Percentiles rank a stretch among this genome's conserved stretches.
phyloP scores from a whole-genome alignment of 257 asterid species.

The Solanum virginianum region DNA sequence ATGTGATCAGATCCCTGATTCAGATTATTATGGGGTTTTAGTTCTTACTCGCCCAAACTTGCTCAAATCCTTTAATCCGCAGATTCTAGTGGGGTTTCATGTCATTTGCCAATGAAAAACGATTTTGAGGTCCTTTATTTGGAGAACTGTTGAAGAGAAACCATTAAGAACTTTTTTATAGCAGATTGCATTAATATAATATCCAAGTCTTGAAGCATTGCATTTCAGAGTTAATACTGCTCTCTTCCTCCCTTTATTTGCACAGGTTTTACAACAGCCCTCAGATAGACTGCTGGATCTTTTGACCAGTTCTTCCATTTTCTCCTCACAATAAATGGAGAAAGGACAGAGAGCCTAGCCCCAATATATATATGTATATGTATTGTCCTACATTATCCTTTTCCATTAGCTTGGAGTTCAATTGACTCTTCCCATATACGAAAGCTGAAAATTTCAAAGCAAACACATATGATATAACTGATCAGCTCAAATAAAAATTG shows the following conservation, averaged over 20 bases:
- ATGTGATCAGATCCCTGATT: neutral
- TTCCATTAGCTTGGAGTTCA: neutral
- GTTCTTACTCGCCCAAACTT: too few relatives aligned
- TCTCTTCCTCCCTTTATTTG: neutral
- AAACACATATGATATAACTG: neutral
- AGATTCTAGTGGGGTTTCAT: neutral
- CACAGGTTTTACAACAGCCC: neutral
- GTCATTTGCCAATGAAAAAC: neutral
- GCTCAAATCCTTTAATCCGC: neutral
- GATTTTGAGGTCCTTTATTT: neutral
- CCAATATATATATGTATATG: neutral
- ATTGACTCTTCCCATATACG: neutral
- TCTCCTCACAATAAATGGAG: neutral
- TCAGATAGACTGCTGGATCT: neutral
- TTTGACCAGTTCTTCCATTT: neutral
- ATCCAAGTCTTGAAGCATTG: neutral
- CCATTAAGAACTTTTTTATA: neutral
- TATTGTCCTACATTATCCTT: neutral
- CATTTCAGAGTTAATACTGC: neutral
- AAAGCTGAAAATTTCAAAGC: neutral
- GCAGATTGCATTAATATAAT: neutral
- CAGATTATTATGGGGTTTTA: neutral
- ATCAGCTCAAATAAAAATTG: neutral
- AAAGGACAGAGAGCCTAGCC: neutral
- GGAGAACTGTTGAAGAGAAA: neutral